Evolutionary conservation across 2,329 filamentous ascomycete genomes (phyloP), one percentile per base, ranked within the genome.

Genomic region (Colletotrichum godetiae): DNA sequence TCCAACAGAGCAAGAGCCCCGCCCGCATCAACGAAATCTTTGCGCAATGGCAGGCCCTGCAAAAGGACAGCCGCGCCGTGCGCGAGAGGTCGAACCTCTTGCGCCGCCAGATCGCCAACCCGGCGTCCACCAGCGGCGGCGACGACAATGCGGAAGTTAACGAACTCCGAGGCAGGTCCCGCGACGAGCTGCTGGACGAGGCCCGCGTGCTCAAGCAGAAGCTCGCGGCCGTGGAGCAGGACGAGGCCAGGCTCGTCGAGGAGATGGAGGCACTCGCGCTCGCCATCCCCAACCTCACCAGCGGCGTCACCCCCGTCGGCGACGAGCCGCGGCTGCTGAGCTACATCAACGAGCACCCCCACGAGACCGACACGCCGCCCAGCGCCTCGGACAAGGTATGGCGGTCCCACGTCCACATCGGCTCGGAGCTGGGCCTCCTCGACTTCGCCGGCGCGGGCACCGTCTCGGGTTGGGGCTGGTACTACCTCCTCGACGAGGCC

Each of bases 401-500:
- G 89, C 88, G 91, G 55, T 96, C 94, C 0, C 95, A 98, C 81
- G 93, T 97, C 8, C 90, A 96, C 76, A 96, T 99, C 77, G 97
- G 97, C 37, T 88, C 91, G 5, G 91, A 95, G 79, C 89, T 99
- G n/a, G 92, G 92, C 42, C 88, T 99, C n/a, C 87, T 99, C 64
- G 96, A 99, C 84, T 98, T 99, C 79, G 87, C 93, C 5, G 92
- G 89, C 72, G 95, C 95, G 5, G 92, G 92, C 2, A 91, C 90
- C n/a, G 92, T 94, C 1, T 94, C 93, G 4, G 97, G 97, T 49
- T 99, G 96, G 96, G 97, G 97, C 1, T 99, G 95, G 94, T 99
- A 99, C 85, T 98, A 95, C 83, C 90, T 99, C 12, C 87, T 94
- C n/a, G 94, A 96, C 80, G 95, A 97, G 79, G 97, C 92, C 10